Evolutionary conservation across 1,284 basidiomycete species (phyloP).

Genomic region (Irpex sp.): DNA sequence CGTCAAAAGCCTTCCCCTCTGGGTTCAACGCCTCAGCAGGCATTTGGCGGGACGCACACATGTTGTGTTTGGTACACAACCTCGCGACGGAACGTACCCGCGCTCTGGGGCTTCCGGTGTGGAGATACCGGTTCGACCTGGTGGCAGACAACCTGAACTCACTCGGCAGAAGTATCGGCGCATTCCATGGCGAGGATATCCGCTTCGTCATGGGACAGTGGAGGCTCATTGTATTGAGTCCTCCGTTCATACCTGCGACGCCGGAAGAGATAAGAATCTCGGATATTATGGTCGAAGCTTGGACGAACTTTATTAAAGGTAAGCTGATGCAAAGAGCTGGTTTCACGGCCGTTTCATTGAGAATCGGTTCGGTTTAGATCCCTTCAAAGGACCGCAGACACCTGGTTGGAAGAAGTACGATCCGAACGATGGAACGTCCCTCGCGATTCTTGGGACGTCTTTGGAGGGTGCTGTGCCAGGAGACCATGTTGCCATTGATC

Average conservation of each 20-base stretch:
- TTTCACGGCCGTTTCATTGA: not conserved
- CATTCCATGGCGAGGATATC: constrained; percentile 40
- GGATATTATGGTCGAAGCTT: constrained; percentile 40
- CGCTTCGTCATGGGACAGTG: constrained; percentile 40
- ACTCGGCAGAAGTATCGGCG: constrained; percentile 35
- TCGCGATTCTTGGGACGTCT: constrained; percentile 25
- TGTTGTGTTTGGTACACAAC: constrained; percentile 42
- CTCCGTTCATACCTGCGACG: constrained; percentile 32
- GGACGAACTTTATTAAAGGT: constrained; percentile 46
- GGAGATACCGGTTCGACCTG: constrained; percentile 40
- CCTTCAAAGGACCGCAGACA: constrained; percentile 23
- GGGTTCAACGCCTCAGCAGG: constrained; percentile 29
- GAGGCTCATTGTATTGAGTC: constrained; percentile 19
- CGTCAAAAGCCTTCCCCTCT: constrained; percentile 23
- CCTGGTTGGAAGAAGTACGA: constrained; percentile 25
- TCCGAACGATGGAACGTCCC: constrained; percentile 19
- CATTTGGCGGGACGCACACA: constrained; percentile 44
- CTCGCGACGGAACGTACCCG: constrained; percentile 34
- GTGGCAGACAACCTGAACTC: constrained; percentile 40
- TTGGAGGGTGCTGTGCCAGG: constrained; percentile 20
- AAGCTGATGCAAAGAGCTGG: not conserved
- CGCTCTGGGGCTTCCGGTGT: constrained; percentile 33
- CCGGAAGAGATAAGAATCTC: constrained; percentile 35
- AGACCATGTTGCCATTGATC: constrained; percentile 21
- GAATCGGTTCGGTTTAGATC: constrained; percentile 17